A percentile compares a stretch with the other conserved stretches of the same genome.
phyloP scores from a whole-genome alignment of 495 filamentous ascomycete species.

The Cercophora scortea region DNA sequence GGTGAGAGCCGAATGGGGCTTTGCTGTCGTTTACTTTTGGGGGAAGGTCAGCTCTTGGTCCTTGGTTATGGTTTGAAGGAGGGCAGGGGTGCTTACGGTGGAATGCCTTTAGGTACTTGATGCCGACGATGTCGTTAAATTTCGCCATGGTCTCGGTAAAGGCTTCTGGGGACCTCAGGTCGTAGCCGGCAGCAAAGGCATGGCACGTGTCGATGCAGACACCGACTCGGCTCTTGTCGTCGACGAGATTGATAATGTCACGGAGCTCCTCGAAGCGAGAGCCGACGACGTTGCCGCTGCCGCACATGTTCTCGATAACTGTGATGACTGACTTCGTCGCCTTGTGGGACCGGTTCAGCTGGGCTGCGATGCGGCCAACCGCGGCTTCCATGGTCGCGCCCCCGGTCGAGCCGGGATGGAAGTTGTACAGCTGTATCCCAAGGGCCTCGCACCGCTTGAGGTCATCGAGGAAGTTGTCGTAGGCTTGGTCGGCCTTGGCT shows the following conservation, averaged over 20 bases:
- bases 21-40: constrained; percentile 75
- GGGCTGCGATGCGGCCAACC: constrained; percentile 65
- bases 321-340: constrained; percentile 69
- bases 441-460: constrained; percentile 80
- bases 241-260: constrained; percentile 69
- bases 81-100: constrained; percentile 42
- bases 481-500: constrained; percentile 78
- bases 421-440: constrained; percentile 88
- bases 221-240: constrained; percentile 80
- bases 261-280: constrained; percentile 75
- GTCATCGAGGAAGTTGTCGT: constrained; percentile 81
- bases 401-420: constrained; percentile 83
- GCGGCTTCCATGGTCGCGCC: constrained; percentile 57
- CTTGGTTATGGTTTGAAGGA: neutral
- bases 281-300: constrained; percentile 80
- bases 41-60: neutral
- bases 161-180: constrained; percentile 66
- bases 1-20: constrained; percentile 65
- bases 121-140: constrained; percentile 75
- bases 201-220: constrained; percentile 97
- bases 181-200: constrained; percentile 87
- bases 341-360: constrained; percentile 72
- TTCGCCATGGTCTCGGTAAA: constrained; percentile 64
- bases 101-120: constrained; percentile 71
- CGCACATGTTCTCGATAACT: constrained; percentile 92